Evolutionary conservation across 225 moss, liverwort and hornwort species (phyloP).

Genomic region (Sphagnum contortum): DNA sequence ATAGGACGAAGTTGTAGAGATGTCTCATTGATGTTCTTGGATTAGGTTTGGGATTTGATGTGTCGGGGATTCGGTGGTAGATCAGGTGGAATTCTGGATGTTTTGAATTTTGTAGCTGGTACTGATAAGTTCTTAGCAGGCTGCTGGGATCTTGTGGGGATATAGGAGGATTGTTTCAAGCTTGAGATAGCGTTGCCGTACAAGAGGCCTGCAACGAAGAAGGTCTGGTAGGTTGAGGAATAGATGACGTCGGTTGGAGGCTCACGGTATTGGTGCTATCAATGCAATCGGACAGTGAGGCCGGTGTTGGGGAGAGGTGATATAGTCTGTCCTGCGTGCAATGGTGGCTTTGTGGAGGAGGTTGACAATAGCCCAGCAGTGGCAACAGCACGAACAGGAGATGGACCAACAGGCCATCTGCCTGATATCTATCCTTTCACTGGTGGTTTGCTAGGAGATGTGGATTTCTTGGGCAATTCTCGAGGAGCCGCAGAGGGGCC

Average conservation of each 20-base stretch:
- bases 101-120: too few species aligned
- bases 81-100: too few species aligned
- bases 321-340: constrained; percentile 66
- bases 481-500: constrained; percentile 35
- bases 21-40: too few species aligned
- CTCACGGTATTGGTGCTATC: constrained; percentile 73
- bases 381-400: constrained; percentile 13
- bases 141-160: too few species aligned
- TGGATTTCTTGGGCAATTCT: constrained; percentile 19
- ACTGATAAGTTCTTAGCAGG: too few species aligned
- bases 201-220: neutral
- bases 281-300: constrained; percentile 66
- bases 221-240: neutral
- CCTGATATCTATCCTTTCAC: constrained; percentile 46
- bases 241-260: constrained; percentile 88
- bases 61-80: too few species aligned
- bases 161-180: too few species aligned
- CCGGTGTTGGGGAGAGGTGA: constrained; percentile 41
- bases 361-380: constrained; percentile 11
- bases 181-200: too few species aligned
- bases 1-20: too few species aligned
- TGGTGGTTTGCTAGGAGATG: constrained; percentile 37
- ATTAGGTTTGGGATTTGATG: too few species aligned
- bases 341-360: constrained; percentile 72
- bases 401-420: constrained; percentile 3